Percentiles rank a stretch among this genome's conserved stretches.
Conservation (phyloP, 2,329 filamentous ascomycete species). For the Xylariaceae sp. region DNA sequence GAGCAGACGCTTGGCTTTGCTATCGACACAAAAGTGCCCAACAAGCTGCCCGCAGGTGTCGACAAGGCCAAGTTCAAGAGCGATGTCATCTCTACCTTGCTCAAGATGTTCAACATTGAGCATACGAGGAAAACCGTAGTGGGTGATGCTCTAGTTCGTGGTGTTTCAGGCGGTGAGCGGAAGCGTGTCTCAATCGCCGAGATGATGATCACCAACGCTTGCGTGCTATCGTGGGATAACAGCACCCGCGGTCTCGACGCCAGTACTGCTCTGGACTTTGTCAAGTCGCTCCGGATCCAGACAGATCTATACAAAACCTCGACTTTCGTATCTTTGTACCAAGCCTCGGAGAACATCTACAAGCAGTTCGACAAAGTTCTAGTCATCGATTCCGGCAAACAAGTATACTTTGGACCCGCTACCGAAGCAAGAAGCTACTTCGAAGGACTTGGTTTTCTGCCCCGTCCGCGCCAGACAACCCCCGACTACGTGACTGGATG, state of each 20-base stretch:
- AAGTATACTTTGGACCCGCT: constrained; percentile 73
- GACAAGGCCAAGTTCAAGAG: constrained; percentile 73
- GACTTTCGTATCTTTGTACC: constrained; percentile 83
- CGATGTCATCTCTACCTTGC: constrained; percentile 67
- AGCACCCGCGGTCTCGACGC: constrained; percentile 67
- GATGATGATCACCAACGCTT: constrained; percentile 73
- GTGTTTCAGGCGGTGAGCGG: constrained; percentile 75
- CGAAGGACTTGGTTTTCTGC: constrained; percentile 70
- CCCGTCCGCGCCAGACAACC: constrained; percentile 74
- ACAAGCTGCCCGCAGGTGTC: constrained; percentile 72
- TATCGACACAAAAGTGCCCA: constrained; percentile 78
- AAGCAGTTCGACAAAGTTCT: constrained; percentile 79
- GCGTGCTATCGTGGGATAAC: constrained; percentile 74
- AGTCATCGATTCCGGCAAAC: constrained; percentile 71
- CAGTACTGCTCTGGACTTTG: constrained; percentile 65
- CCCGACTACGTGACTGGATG: constrained; percentile 80
- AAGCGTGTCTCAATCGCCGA: constrained; percentile 82
- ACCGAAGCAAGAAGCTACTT: constrained; percentile 70
- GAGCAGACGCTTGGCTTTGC: constrained; percentile 85
- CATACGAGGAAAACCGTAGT: constrained; percentile 84
- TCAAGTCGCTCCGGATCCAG: constrained; percentile 70
- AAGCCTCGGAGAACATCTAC: constrained; percentile 81
- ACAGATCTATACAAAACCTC: constrained; percentile 82
- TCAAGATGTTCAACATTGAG: constrained; percentile 93
- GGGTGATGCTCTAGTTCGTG: constrained; percentile 76